A percentile compares a stretch with the other conserved stretches of the same genome.
Conservation (phyloP, 2,329 filamentous ascomycete species). For the Cladophialophora chaetospira region DNA sequence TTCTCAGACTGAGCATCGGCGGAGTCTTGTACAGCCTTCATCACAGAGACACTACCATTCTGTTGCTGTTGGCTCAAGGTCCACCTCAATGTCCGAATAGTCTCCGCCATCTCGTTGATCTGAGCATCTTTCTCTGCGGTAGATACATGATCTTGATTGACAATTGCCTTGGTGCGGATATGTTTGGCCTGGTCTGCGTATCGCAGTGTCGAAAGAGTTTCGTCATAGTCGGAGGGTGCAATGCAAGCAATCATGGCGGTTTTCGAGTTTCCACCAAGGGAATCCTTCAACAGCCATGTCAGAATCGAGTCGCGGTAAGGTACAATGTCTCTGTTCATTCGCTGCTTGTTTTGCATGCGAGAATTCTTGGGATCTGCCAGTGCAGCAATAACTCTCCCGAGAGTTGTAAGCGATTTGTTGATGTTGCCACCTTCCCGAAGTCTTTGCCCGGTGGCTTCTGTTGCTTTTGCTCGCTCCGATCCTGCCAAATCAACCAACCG, state of each 20-base stretch:
- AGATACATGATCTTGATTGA: constrained; percentile 94
- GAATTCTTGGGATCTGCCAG: constrained; percentile 73
- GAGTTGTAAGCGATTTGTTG: constrained; percentile 96
- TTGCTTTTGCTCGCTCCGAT: constrained; percentile 91
- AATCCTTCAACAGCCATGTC: constrained; percentile 91
- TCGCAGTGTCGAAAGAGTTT: constrained; percentile 90
- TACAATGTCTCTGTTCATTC: constrained; percentile 70
- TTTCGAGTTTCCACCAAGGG: constrained; percentile 92
- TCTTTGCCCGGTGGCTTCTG: constrained; percentile 87
- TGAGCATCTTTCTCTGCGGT: constrained; percentile 92
- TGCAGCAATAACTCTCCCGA: constrained; percentile 93
- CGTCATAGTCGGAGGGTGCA: constrained; percentile 91
- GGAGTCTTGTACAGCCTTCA: constrained; percentile 73
- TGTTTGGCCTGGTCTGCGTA: constrained; percentile 98
- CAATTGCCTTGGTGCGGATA: constrained; percentile 88
- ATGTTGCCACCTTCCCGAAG: constrained; percentile 96
- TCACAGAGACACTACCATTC: constrained; percentile 46
- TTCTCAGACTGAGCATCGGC: constrained; percentile 76
- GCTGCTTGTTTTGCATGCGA: constrained; percentile 48
- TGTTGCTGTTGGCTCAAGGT: constrained; percentile 58
- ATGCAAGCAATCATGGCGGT: constrained; percentile 99
- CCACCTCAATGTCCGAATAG: constrained; percentile 83
- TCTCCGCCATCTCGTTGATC: constrained; percentile 91
- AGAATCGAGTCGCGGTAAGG: constrained; percentile 89
- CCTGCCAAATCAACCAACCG: constrained; percentile 92